Conservation (phyloP, 306 rosid genomes). For the Fagus crenata region DNA sequence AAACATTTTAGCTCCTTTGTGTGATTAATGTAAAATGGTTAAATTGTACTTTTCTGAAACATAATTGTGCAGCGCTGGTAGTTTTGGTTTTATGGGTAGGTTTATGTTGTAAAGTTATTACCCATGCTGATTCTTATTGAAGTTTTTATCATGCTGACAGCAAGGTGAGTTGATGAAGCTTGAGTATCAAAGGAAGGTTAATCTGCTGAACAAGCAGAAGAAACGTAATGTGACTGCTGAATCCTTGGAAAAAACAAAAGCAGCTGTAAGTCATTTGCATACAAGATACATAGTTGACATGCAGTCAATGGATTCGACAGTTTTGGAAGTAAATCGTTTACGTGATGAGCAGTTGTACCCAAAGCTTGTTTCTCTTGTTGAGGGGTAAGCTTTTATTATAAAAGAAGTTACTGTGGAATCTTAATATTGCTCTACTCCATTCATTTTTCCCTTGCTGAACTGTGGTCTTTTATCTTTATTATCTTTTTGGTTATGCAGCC, state of each 20-base stretch:
- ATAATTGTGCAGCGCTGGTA: background rate
- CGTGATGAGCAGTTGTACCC: slow-evolving; percentile 84
- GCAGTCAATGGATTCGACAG: slow-evolving; percentile 93
- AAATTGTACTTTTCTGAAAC: slow-evolving; percentile 4
- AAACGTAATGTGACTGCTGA: slow-evolving; percentile 64
- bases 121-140: background rate
- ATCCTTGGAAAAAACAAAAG: slow-evolving; percentile 81
- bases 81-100: background rate
- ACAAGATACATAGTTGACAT: slow-evolving; percentile 86
- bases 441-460: background rate
- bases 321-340: slow-evolving; percentile 69
- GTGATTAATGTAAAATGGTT: background rate
- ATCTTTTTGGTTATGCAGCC: slow-evolving; percentile 22
- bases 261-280: slow-evolving; percentile 84
- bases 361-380: slow-evolving; percentile 66
- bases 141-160: slow-evolving; percentile 39
- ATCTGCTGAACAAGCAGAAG: slow-evolving; percentile 72
- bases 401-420: background rate
- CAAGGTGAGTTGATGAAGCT: slow-evolving; percentile 91
- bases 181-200: slow-evolving; percentile 78
- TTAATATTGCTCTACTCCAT: background rate
- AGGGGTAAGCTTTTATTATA: slow-evolving; percentile 49
- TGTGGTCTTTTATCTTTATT: background rate
- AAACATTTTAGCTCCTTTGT: background rate
- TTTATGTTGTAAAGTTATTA: slow-evolving; percentile 8